Base-by-base conservation (phyloP, 192 early-diverging fungal genomes). In the Funneliformis mosseae region DNA sequence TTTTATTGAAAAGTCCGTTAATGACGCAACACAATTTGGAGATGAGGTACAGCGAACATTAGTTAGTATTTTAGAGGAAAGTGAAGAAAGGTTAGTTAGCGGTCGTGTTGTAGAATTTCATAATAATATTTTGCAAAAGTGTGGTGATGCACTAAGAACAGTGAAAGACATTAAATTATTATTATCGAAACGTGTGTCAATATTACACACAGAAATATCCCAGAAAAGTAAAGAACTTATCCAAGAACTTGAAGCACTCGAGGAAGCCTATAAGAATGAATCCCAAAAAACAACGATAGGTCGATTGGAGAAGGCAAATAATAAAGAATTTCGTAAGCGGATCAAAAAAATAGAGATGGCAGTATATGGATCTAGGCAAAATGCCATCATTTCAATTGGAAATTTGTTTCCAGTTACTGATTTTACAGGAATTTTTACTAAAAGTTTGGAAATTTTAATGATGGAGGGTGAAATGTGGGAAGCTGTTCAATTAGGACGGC, bases 401-500 rank as follows among this genome's bases (percentile, higher is more conserved):
- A 89, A 85, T 28, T 59, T 91, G 74, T 87, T 93, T 79, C 85
- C 90, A 1, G 86, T 87, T 18, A 80, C 86, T 0, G 90, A 91
- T 45, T 86, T 93, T 23, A 90, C 89, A 0, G 82, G 79, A 10
- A 85, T 93, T 43, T 88, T 85, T 10, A 81, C 90, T 3, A 89
- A 88, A 61, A 92, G 89, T 50, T 81, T 94, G n/a, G 91, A 89
- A 41, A 86, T 92, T 42, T 78, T 95, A 77, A 91, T 94, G 88
- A 89, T 90, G 41, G 93, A 95, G 84, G 93, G 91, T 5, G 92
- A 95, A 83, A 88, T 91, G 23, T 81, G 91, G 76, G 93, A 95
- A 63, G 89, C 90, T 1, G 87, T 92, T 11, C 85, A 85, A 16
- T 80, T 90, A 16, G 87, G 84, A 48, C 79, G 82, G 23, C 84